Percentiles rank a stretch among this genome's conserved stretches.
These are phyloP conservation scores for Syzygium aromaticum DNA, from an alignment of 345 rosid species.

Conservation along the genomic window DNA sequence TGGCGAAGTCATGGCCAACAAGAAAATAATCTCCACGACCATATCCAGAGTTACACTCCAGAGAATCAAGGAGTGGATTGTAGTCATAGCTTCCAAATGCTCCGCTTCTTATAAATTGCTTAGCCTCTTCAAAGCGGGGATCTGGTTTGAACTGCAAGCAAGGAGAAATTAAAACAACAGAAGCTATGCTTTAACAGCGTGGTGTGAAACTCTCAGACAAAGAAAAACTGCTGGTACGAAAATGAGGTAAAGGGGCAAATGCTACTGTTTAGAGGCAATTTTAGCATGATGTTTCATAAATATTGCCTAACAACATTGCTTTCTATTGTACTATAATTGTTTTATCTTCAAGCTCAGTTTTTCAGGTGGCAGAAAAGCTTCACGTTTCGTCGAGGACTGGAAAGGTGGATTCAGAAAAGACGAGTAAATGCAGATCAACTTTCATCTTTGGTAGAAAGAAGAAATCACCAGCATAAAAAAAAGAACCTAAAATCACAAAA, in stretches of 20 bases:
- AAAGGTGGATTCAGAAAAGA: background rate
- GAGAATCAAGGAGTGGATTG: conserved; percentile 81
- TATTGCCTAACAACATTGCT: background rate
- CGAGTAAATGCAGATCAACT: background rate
- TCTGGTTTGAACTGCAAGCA: conserved; percentile 77
- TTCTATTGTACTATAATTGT: background rate
- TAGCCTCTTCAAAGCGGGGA: conserved; percentile 94
- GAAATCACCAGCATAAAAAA: background rate
- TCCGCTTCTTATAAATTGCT: conserved; percentile 77
- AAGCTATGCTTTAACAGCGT: background rate
- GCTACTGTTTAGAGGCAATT: background rate
- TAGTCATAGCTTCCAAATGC: conserved; percentile 88
- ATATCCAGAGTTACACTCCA: conserved; percentile 86
- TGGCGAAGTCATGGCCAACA: conserved; percentile 83
- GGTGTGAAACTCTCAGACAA: background rate
- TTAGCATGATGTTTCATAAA: background rate
- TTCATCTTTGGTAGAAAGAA: background rate
- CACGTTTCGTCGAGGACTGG: background rate
- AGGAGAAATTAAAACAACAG: background rate
- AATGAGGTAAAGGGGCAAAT: background rate
- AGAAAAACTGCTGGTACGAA: background rate
- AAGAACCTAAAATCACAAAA: background rate
- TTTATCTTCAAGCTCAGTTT: background rate
- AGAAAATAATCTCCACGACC: conserved; percentile 96
- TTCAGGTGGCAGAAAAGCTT: background rate